A percentile compares a stretch with the other conserved stretches of the same genome.
phyloP scores from a whole-genome alignment of 805 yeast species.

The Citeromyces nyonsensis region DNA sequence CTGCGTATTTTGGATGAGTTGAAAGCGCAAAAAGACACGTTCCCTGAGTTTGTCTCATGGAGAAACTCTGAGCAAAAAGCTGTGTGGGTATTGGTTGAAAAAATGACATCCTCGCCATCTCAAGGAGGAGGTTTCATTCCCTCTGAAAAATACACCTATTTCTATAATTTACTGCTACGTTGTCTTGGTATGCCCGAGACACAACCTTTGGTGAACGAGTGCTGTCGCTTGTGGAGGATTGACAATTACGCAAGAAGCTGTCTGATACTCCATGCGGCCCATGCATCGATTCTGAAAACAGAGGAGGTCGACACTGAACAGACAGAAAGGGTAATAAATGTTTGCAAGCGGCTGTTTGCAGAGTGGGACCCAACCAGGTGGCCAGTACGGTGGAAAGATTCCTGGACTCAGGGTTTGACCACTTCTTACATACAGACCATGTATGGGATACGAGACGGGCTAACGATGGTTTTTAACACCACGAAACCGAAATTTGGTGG shows the following conservation, averaged over 20 bases:
- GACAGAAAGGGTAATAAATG: too few relatives aligned
- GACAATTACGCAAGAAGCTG: conserved; percentile 31
- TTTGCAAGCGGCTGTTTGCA: too few relatives aligned
- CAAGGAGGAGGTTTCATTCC: neutral
- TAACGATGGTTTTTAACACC: neutral
- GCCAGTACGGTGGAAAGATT: too few relatives aligned
- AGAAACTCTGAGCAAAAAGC: conserved; percentile 18
- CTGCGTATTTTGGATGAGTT: neutral
- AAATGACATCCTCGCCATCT: conserved; percentile 4
- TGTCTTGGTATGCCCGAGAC: conserved; percentile 22
- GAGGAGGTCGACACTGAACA: too few relatives aligned
- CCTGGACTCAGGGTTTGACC: too few relatives aligned
- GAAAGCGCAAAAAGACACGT: conserved; percentile 7
- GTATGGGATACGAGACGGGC: neutral
- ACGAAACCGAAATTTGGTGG: neutral
- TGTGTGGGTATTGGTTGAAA: conserved; percentile 12
- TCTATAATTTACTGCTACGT: conserved; percentile 22
- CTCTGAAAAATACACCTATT: conserved; percentile 13
- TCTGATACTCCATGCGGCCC: conserved; percentile 33
- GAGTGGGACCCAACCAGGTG: too few relatives aligned
- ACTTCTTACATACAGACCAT: neutral
- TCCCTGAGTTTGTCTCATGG: conserved; percentile 22
- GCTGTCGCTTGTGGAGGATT: conserved; percentile 45
- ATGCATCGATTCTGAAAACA: conserved; percentile 3
- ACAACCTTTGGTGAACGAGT: conserved; percentile 23